Evolutionary conservation across 1,139 yeast genomes (phyloP).

Genomic region (Yarrowia galli): DNA sequence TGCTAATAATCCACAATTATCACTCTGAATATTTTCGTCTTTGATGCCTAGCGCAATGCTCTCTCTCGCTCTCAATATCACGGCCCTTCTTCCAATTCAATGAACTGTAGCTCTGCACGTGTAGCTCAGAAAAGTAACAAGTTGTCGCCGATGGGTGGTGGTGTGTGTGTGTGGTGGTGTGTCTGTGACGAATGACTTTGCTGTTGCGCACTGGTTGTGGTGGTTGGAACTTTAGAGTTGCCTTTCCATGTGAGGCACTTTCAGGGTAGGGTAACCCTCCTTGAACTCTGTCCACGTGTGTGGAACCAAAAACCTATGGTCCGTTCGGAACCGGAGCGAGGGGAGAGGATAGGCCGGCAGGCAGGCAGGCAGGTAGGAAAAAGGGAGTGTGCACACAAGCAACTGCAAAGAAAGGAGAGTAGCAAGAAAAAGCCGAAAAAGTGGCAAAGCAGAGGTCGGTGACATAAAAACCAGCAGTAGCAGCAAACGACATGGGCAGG

Average conservation of each 20-base stretch:
- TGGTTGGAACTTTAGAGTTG: slow-evolving; percentile 37
- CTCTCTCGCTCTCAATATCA: slow-evolving; percentile 39
- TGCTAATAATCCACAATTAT: slow-evolving; percentile 29
- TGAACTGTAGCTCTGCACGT: slow-evolving; percentile 36
- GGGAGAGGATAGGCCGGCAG: background rate
- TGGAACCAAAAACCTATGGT: background rate
- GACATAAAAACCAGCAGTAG: background rate
- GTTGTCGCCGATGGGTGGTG: slow-evolving; percentile 33
- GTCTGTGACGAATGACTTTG: slow-evolving; percentile 40
- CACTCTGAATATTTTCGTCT: slow-evolving; percentile 22
- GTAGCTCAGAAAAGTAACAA: slow-evolving; percentile 33
- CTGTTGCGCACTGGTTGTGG: slow-evolving; percentile 37
- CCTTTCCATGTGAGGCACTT: slow-evolving; percentile 34
- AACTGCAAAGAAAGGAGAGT: background rate
- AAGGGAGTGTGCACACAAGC: too few species aligned
- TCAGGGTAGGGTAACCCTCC: slow-evolving; percentile 35
- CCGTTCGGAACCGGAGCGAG: too few species aligned
- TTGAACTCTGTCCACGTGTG: slow-evolving; percentile 38
- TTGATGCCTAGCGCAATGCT: slow-evolving; percentile 34
- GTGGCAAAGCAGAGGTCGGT: background rate
- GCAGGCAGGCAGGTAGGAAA: too few species aligned
- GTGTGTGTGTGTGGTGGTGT: slow-evolving; percentile 39
- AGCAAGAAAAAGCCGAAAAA: background rate
- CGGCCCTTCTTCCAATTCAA: slow-evolving; percentile 38
- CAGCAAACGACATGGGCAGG: slow-evolving; percentile 4